Conservation (phyloP, 257 asterid species). For the Galeopsis tetrahit region DNA sequence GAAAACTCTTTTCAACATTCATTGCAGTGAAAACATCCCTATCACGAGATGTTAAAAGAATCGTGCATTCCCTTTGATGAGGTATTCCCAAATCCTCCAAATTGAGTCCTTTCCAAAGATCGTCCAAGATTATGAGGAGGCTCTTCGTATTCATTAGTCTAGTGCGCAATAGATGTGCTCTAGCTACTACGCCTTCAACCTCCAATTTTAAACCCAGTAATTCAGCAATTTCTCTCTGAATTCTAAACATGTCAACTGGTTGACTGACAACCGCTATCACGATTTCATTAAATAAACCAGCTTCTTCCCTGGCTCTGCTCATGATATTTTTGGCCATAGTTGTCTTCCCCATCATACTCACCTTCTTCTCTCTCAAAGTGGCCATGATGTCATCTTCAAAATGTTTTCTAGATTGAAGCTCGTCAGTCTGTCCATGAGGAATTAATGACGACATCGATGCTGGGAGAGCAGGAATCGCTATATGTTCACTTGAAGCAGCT, state of each 20-base stretch:
- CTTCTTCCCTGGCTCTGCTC: background rate
- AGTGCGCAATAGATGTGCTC: conserved; percentile 12
- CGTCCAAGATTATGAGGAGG: conserved; percentile 27
- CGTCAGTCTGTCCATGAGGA: background rate
- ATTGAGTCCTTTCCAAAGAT: conserved; percentile 36
- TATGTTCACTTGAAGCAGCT: background rate
- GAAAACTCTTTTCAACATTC: conserved; percentile 8
- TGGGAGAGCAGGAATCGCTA: background rate
- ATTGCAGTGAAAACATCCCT: conserved; percentile 23
- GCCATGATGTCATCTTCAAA: conserved; percentile 22
- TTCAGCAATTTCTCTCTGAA: conserved; percentile 27
- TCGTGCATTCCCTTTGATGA: background rate
- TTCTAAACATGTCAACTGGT: background rate
- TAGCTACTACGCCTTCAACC: background rate
- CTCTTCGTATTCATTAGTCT: conserved; percentile 15
- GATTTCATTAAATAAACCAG: conserved; percentile 24
- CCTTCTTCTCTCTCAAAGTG: background rate
- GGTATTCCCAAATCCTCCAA: conserved; percentile 34
- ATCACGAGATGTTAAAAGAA: background rate
- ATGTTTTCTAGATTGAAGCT: conserved; percentile 16
- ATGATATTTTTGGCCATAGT: background rate
- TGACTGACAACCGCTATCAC: conserved; percentile 21
- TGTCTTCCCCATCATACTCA: background rate
- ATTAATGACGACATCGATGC: background rate
- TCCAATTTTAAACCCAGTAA: background rate